Conservation (phyloP, 345 rosid species). For the Citrus medica region DNA sequence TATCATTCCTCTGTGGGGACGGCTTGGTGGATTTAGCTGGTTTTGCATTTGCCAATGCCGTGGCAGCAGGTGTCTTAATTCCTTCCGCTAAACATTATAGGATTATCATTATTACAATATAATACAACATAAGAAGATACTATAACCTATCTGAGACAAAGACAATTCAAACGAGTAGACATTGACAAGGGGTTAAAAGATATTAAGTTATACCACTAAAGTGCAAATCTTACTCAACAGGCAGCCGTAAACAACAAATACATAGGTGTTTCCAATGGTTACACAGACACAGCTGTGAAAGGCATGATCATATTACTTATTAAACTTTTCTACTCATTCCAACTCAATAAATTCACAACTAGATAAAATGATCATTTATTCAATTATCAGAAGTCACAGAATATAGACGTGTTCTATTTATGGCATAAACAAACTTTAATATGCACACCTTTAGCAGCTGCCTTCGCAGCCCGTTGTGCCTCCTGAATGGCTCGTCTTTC, state of each 20-base stretch:
- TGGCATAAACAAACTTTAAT: background rate
- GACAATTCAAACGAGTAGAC: background rate
- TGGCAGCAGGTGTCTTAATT: slow-evolving; percentile 34
- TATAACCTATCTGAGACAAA: background rate
- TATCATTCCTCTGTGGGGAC: slow-evolving; percentile 59
- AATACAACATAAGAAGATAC: background rate
- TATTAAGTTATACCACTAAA: background rate
- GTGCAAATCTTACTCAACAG: background rate
- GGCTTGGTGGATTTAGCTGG: slow-evolving; percentile 50
- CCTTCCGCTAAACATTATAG: slow-evolving; percentile 44
- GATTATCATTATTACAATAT: background rate
- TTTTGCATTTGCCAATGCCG: slow-evolving; percentile 37
- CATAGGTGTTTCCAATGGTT: background rate
- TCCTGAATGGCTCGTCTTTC: slow-evolving; percentile 94
- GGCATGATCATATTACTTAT: background rate
- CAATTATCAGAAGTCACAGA: background rate
- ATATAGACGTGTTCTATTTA: background rate
- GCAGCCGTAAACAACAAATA: background rate
- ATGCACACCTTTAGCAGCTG: slow-evolving; percentile 74
- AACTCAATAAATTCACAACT: too few species aligned
- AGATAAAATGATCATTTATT: background rate
- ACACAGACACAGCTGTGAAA: background rate
- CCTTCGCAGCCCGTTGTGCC: slow-evolving; percentile 92
- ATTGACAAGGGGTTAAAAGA: background rate
- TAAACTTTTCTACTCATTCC: background rate